Conservation (phyloP, 2,329 filamentous ascomycete genomes). For the Teratosphaeria nubilosa region DNA sequence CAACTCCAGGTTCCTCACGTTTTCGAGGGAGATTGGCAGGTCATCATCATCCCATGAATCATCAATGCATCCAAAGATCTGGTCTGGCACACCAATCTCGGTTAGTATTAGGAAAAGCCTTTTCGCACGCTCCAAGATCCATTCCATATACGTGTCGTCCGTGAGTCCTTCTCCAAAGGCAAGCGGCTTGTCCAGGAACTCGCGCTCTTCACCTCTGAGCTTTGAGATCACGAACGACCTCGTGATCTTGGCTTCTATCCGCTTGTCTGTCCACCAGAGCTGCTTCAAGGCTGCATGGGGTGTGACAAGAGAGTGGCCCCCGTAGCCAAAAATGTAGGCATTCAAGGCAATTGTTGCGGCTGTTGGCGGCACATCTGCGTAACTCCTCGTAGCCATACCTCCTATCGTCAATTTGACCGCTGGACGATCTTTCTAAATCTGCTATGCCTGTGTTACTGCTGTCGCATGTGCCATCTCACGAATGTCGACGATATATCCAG, state of each 20-base stretch:
- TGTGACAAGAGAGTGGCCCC: constrained; percentile 40
- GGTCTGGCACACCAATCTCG: constrained; percentile 59
- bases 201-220: constrained; percentile 52
- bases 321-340: constrained; percentile 41
- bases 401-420: not conserved
- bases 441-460: not conserved
- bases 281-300: constrained; percentile 40
- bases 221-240: constrained; percentile 56
- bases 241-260: constrained; percentile 60
- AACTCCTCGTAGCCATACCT: constrained; percentile 25
- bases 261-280: constrained; percentile 62
- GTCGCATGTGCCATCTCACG: not conserved
- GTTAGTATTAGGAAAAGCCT: constrained; percentile 61
- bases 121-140: constrained; percentile 60
- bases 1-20: constrained; percentile 54
- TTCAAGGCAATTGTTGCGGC: constrained; percentile 35
- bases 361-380: constrained; percentile 26
- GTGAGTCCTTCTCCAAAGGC: constrained; percentile 59
- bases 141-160: constrained; percentile 68
- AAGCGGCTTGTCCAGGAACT: constrained; percentile 52
- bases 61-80: constrained; percentile 66
- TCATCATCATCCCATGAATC: constrained; percentile 70
- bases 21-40: constrained; percentile 56
- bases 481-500: not conserved
- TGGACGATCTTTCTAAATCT: not conserved